Percentiles rank a stretch among this genome's conserved stretches.
phyloP scores from a whole-genome alignment of 1,284 basidiomycete genomes.

The Lentinus polychrous region DNA sequence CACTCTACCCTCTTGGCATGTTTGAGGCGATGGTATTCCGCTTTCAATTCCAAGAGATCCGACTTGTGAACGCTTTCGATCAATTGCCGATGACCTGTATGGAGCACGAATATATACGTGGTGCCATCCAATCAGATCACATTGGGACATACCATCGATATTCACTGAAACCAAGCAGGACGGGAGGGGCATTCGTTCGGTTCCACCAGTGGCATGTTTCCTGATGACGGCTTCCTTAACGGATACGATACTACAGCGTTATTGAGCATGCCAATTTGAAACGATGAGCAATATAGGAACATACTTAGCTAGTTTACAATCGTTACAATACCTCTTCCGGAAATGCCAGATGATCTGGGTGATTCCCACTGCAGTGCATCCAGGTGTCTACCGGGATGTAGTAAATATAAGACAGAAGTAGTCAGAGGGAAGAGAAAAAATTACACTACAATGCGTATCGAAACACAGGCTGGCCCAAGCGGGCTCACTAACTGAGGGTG shows the following conservation, averaged over 20 bases:
- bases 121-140: no score
- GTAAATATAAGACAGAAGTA: neutral
- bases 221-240: no score
- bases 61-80: no score
- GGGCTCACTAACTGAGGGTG: conserved; percentile 27
- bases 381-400: neutral
- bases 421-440: no score
- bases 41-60: neutral
- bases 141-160: no score
- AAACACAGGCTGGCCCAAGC: conserved; percentile 24
- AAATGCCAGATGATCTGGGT: neutral
- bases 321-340: neutral
- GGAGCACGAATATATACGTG: no score
- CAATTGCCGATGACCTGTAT: no score
- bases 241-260: no score
- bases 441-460: conserved; percentile 5
- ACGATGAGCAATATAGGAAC: neutral
- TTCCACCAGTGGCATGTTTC: no score
- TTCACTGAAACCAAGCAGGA: no score
- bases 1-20: neutral
- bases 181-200: no score
- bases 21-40: neutral
- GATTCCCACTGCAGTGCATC: neutral
- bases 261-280: neutral
- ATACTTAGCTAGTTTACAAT: neutral